Base-by-base conservation (phyloP, 345 rosid species). In the Streptanthus diversifolius region DNA sequence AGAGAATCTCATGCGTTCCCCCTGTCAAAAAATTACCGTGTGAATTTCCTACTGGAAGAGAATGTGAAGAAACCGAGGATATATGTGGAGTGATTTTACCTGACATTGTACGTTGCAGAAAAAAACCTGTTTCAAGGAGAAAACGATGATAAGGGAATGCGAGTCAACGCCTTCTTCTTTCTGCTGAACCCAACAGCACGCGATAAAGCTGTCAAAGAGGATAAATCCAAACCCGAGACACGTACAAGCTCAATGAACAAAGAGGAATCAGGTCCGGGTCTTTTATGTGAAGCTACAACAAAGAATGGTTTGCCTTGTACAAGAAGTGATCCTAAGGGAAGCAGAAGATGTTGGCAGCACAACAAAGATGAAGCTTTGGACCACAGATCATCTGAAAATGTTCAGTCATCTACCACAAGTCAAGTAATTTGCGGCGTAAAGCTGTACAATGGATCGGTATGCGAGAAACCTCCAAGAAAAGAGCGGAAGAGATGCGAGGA, bases 141-240 rank as follows among this genome's bases (percentile, higher is more conserved):
- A 74, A 81, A 74, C 74, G 91, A 59, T 86, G 93, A 89, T 67
- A 85, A 82, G 70, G 95, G 93, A 54, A 78, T 83, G 91, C 84
- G 79, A 76, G 56, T 83, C 60, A 69, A 59, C 12, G 75, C 77
- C 68, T 73, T 74, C 27, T 53, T 64, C 36, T 76, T 82, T 61
- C 54, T 39, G 27, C 13, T 75, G 24, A 68, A 35, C 65, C 70
- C 70, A 43, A 53, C 51, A 32, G 58, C 68, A 24, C 40, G 39
- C 1, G 48, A 52, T 17, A 14, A 62, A 61, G 7, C 5, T 10
- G 1, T 22, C 45, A 49, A 71, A 22, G 37, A 25, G 3, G 52
- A 66, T 8, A 19, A 55, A 37, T 27, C 65, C 48, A 37, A 19
- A 66, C 32, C 53, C 7, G 54, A 27, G 68, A 56, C 53, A 63